Evolutionary conservation across 441 rosid genomes (phyloP).

Genomic region (Erodium chrysanthum): DNA sequence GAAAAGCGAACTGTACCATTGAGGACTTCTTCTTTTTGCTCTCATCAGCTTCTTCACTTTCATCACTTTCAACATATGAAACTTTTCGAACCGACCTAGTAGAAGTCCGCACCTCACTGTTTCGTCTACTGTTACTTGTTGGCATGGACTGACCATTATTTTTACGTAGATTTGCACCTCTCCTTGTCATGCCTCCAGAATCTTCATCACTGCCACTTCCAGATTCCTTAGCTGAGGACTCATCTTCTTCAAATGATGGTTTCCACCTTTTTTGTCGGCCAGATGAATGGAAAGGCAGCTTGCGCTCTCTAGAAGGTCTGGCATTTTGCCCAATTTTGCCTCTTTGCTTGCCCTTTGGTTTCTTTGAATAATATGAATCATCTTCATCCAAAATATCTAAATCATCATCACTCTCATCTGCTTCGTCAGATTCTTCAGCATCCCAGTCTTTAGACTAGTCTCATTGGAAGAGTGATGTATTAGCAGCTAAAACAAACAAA

Average conservation of each 20-base stretch:
- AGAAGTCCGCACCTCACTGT: slow-evolving; percentile 81
- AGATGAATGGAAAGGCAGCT: slow-evolving; percentile 32
- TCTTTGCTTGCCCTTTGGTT: slow-evolving; percentile 50
- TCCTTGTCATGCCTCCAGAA: slow-evolving; percentile 48
- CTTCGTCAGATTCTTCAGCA: slow-evolving; percentile 68
- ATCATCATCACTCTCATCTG: slow-evolving; percentile 54
- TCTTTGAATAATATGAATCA: slow-evolving; percentile 56
- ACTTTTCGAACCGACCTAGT: slow-evolving; percentile 87
- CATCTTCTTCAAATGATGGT: slow-evolving; percentile 58
- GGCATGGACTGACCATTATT: slow-evolving; percentile 40
- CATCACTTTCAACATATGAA: slow-evolving; percentile 98
- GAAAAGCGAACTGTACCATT: slow-evolving; percentile 43
- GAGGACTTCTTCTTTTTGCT: slow-evolving; percentile 54
- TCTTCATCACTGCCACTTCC: slow-evolving; percentile 57
- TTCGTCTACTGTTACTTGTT: slow-evolving; percentile 34
- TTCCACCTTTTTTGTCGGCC: slow-evolving; percentile 56
- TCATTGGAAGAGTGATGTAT: slow-evolving; percentile 16
- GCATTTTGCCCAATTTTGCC: slow-evolving; percentile 44
- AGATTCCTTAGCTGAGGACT: slow-evolving; percentile 61
- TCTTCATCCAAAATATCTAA: slow-evolving; percentile 59
- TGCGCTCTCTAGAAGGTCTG: slow-evolving; percentile 45
- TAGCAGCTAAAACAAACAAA: slow-evolving; percentile 9
- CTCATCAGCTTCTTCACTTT: slow-evolving; percentile 89
- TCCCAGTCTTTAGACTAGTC: slow-evolving; percentile 70
- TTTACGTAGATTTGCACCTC: slow-evolving; percentile 59